Evolutionary conservation across 2,329 filamentous ascomycete species (phyloP), one percentile per base, ranked within the genome.

Genomic region (Juglanconis sp.): DNA sequence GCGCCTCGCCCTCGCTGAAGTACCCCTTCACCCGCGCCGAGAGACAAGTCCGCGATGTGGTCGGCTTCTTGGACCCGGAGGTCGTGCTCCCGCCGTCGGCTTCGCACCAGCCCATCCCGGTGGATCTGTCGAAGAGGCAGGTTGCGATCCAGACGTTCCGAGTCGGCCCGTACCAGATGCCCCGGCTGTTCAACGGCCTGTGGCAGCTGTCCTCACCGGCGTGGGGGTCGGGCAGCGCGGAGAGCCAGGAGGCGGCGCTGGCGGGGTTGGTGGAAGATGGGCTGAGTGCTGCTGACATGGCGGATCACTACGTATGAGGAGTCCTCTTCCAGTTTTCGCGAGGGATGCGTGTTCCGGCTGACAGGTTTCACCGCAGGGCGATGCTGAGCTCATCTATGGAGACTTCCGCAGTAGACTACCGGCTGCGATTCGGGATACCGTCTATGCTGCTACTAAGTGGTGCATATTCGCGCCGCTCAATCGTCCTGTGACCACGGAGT

Each of bases 391-490:
- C 6, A 65, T 74, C 32, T 72, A 69, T 47, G 70, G 70, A 7
- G 63, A 69, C 15, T 73, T 74, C 40, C 67, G 71, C 34, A 68
- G 68, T 49, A 61, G 63, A 3, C 61, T 73, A 7, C 60, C 67
- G 4, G 63, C 62, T 24, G 60, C 62, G 30, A 47, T 68, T 34
- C 63, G 63, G 31, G 42, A 64, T 30, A 49, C 63, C 1, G 57
- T 73, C 6, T 73, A 68, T 34, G 71, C 72, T 0, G 72, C 72
- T 6, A 75, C 71, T 0, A 75, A 74, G 50, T 74, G 69, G 68
- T 74, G 72, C 53, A 62, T 75, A 0, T 75, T 74, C 51, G 62
- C 64, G 7, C 67, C 69, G 0, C 52, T 69, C 7, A 56, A 61
- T 2, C 50, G 56, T 5, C 61, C 67, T 1, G 63, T 73, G 13